Evolutionary conservation across 2,329 filamentous ascomycete species (phyloP).

Genomic region (Paradendryphiella salina): DNA sequence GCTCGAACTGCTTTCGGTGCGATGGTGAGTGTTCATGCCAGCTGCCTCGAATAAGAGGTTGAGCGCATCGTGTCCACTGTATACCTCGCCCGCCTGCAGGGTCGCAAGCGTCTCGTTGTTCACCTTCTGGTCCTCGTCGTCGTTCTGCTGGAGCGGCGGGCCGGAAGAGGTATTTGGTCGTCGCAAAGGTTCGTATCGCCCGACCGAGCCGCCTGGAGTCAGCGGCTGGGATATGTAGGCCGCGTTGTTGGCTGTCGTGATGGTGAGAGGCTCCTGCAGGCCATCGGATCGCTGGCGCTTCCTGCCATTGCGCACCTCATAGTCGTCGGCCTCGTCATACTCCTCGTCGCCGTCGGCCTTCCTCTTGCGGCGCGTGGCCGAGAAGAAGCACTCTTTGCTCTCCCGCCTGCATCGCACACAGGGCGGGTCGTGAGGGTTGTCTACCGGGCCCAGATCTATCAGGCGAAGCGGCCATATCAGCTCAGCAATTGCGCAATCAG

Average conservation of each 20-base stretch:
- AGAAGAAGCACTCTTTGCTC: constrained; percentile 97
- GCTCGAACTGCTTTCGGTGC: constrained; percentile 52
- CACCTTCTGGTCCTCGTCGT: constrained; percentile 60
- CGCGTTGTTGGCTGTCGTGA: constrained; percentile 22
- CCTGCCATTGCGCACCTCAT: constrained; percentile 72
- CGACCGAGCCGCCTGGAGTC: constrained; percentile 67
- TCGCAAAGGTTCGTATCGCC: constrained; percentile 66
- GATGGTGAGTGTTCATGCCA: constrained; percentile 53
- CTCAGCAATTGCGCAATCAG: constrained; percentile 6
- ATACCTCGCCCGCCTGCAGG: constrained; percentile 69
- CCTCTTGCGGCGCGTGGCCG: constrained; percentile 88
- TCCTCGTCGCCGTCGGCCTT: constrained; percentile 62
- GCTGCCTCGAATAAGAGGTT: constrained; percentile 89
- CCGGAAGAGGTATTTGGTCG: constrained; percentile 55
- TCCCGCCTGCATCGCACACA: constrained; percentile 93
- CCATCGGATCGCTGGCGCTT: constrained; percentile 63
- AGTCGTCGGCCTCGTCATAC: constrained; percentile 58
- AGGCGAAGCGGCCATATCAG: constrained; percentile 38
- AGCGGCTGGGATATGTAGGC: constrained; percentile 57
- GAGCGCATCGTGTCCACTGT: constrained; percentile 88
- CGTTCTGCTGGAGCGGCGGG: constrained; percentile 31
- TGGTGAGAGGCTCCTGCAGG: constrained; percentile 41
- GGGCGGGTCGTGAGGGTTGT: constrained; percentile 90
- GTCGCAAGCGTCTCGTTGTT: constrained; percentile 64
- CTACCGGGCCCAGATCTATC: constrained; percentile 60